Conservation (phyloP, 768 basidiomycete species). For the Agaricus bisporus region DNA sequence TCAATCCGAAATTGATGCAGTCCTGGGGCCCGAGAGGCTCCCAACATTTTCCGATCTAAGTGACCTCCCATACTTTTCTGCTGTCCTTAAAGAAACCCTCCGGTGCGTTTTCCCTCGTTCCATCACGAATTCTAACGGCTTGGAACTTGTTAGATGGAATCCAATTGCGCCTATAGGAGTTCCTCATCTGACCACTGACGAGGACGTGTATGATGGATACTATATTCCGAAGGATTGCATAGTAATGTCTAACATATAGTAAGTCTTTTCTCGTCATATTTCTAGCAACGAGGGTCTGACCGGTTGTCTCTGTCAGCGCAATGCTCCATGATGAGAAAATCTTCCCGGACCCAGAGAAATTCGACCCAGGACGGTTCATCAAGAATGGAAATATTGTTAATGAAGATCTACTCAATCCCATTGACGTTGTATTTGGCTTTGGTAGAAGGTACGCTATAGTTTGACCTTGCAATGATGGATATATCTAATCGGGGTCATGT, state of each 20-base stretch:
- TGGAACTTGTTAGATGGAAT: neutral
- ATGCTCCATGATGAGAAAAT: slow-evolving; percentile 42
- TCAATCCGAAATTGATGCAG: slow-evolving; percentile 22
- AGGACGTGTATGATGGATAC: slow-evolving; percentile 25
- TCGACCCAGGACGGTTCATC: slow-evolving; percentile 38
- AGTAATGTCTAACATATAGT: slow-evolving; percentile 44
- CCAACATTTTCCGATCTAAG: slow-evolving; percentile 19
- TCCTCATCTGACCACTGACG: slow-evolving; percentile 35
- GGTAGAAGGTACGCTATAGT: neutral
- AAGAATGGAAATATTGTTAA: neutral
- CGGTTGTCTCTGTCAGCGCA: slow-evolving; percentile 25
- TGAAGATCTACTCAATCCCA: neutral
- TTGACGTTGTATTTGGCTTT: neutral
- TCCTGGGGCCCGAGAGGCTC: slow-evolving; percentile 19
- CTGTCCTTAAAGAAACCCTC: slow-evolving; percentile 19
- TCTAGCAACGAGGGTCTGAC: neutral
- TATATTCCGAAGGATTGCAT: slow-evolving; percentile 41
- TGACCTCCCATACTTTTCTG: slow-evolving; percentile 20
- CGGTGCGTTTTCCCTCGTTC: neutral
- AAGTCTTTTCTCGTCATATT: neutral
- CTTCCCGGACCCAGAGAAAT: slow-evolving; percentile 42
- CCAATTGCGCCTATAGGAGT: slow-evolving; percentile 17
- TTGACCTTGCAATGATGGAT: neutral
- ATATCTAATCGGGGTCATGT: neutral
- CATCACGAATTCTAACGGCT: neutral